Base-by-base conservation (phyloP, 2,329 filamentous ascomycete genomes). In the Fusarium tuaranense region DNA sequence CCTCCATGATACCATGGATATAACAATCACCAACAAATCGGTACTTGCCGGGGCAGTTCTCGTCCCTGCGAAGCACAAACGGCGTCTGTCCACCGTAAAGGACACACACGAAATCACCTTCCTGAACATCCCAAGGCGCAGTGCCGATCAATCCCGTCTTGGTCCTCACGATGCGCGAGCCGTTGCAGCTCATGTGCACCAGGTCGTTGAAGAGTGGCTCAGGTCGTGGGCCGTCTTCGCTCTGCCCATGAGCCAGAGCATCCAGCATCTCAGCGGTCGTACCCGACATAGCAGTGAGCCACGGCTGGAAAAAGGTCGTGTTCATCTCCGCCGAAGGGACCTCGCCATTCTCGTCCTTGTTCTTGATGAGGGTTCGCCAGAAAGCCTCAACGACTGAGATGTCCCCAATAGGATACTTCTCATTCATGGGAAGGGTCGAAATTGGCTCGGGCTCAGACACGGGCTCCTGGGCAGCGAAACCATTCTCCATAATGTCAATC, bases 201-300 rank as follows among this genome's bases (percentile, higher is more conserved):
- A 65, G 36, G 36, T 65, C 63, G 27, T 65, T 65, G 63, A 65
- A 65, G 63, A 65, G 51, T n/a, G 63, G 63, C 27, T 65, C 63
- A 13, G 63, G 63, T 58, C 63, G 63, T 12, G 34, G 63, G 3
- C 63, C 63, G 8, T 58, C 63, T 16, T 65, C 63, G n/a, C 63
- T 58, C 9, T 39, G 36, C 7, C 63, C 63, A 20, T 65, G 63
- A 7, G 63, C 38, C 13, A 65, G 63, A 16, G 63, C 63, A 20
- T 65, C 63, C 51, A 65, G 18, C 62, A 65, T 65, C 51, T 65
- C 62, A 12, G 62, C 48, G 5, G 55, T 38, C 4, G 51, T 57
- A 38, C 62, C 51, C n/a, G 62, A 57, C 62, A 65, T 65, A 38
- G 62, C 62, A 1, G 48, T 30, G 6, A 65, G 30, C 62, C 62